Conservation (phyloP, 441 rosid genomes). For the Manihot esculenta region DNA sequence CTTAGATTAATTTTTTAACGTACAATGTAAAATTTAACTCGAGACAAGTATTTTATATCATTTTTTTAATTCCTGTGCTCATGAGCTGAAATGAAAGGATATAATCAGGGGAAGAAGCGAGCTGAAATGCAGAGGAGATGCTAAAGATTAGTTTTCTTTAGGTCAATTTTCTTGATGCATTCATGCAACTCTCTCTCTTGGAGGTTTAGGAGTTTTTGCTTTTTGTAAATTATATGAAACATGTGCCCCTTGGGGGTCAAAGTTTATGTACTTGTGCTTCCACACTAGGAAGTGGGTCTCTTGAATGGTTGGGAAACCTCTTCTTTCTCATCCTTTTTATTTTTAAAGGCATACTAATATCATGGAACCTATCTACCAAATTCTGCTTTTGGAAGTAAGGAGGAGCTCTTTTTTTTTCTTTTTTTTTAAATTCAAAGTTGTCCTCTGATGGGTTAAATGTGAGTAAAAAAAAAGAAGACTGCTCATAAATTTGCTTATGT, state of each 20-base stretch:
- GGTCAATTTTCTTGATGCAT: conserved; percentile 17
- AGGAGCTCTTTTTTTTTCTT: no score
- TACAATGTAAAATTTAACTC: conserved; percentile 41
- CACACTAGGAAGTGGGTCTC: not conserved
- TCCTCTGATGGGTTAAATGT: no score
- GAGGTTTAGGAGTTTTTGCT: conserved; percentile 21
- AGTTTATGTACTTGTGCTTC: not conserved
- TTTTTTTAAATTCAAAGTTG: no score
- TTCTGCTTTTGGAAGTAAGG: no score
- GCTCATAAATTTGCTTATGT: no score
- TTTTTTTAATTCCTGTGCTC: conserved; percentile 28
- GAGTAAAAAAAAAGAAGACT: no score
- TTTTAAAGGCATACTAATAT: no score
- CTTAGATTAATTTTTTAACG: conserved; percentile 34
- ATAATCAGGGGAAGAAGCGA: conserved; percentile 25
- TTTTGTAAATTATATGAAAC: conserved; percentile 37
- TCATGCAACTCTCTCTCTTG: conserved; percentile 15
- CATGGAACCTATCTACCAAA: no score
- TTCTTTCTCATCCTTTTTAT: no score
- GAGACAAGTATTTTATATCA: conserved; percentile 28
- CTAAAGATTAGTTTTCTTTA: conserved; percentile 24
- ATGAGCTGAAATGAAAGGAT: conserved; percentile 23
- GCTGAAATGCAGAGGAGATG: conserved; percentile 25
- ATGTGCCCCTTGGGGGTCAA: not conserved
- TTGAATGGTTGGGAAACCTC: no score